These are phyloP conservation scores for Geotrichum bryndzae DNA, from an alignment of 1,139 yeast species.

Conservation along the genomic window DNA sequence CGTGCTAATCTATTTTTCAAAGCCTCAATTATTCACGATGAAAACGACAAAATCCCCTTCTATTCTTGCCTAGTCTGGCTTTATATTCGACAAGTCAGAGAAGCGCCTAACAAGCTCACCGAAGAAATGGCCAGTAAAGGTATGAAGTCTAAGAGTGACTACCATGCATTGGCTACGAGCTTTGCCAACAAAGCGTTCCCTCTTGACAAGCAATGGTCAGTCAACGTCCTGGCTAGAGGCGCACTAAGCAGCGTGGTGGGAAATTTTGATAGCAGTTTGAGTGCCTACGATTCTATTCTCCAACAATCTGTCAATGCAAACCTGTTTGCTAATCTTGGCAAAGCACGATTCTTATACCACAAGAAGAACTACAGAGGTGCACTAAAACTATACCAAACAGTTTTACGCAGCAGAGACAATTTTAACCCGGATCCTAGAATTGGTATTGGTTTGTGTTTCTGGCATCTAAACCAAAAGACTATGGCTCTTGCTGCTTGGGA, in stretches of 20 bases:
- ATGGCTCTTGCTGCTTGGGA: constrained; percentile 82
- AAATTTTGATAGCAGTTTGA: constrained; percentile 53
- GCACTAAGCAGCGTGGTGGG: constrained; percentile 51
- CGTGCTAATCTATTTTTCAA: constrained; percentile 1
- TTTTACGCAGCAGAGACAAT: constrained; percentile 64
- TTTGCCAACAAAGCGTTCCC: constrained; percentile 30
- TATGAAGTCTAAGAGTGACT: constrained; percentile 23
- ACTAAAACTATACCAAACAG: constrained; percentile 75
- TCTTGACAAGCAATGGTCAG: constrained; percentile 41
- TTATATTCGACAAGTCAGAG: constrained; percentile 47
- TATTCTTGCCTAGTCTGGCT: constrained; percentile 72
- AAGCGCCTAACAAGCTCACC: constrained; percentile 31
- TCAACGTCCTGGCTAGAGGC: constrained; percentile 56
- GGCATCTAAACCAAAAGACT: constrained; percentile 74
- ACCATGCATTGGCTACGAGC: constrained; percentile 31
- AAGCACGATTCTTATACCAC: constrained; percentile 72
- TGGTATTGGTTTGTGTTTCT: constrained; percentile 91
- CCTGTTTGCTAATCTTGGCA: constrained; percentile 73
- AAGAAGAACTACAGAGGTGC: constrained; percentile 71
- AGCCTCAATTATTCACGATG: constrained; percentile 34
- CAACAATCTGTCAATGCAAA: constrained; percentile 43
- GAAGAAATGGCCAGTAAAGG: constrained; percentile 24
- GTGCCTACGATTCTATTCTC: constrained; percentile 41
- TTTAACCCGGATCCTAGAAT: constrained; percentile 86
- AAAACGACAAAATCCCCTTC: constrained; percentile 49